A percentile compares a stretch with the other conserved stretches of the same genome.
Evolutionary conservation across 805 yeast species (phyloP).

Genomic region (Hanseniaspora thailandica): DNA sequence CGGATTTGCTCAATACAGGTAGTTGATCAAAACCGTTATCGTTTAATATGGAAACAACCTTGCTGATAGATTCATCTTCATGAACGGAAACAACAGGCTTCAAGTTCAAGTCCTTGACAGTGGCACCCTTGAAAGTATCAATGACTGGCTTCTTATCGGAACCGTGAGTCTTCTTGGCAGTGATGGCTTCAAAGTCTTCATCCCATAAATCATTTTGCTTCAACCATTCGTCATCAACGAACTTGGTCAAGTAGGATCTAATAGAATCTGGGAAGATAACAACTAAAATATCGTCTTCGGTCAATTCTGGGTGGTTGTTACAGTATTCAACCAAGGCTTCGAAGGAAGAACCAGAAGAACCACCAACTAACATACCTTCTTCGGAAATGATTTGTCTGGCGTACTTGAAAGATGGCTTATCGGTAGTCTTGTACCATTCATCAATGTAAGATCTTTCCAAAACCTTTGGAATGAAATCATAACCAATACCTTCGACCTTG

Average conservation of each 20-base stretch:
- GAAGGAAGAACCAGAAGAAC: constrained; percentile 77
- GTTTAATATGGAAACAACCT: constrained; percentile 58
- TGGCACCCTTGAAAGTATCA: constrained; percentile 41
- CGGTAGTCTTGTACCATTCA: constrained; percentile 78
- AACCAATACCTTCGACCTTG: constrained; percentile 84
- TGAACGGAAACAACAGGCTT: constrained; percentile 72
- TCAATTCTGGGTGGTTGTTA: constrained; percentile 45
- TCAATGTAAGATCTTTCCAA: constrained; percentile 56
- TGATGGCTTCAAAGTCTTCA: constrained; percentile 33
- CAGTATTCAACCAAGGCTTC: constrained; percentile 65
- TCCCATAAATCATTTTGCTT: constrained; percentile 62
- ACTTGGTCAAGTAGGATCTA: constrained; percentile 76
- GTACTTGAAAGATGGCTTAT: constrained; percentile 62
- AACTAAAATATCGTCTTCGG: constrained; percentile 64
- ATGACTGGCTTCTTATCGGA: constrained; percentile 27
- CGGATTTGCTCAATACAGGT: constrained; percentile 52
- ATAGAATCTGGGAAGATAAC: constrained; percentile 78
- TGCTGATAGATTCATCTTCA: constrained; percentile 45
- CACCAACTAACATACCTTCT: constrained; percentile 82
- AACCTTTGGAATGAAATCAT: constrained; percentile 77
- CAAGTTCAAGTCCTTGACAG: constrained; percentile 57
- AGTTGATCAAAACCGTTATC: constrained; percentile 74
- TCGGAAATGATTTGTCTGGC: constrained; percentile 74
- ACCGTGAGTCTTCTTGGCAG: constrained; percentile 19
- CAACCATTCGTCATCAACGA: constrained; percentile 89